A percentile compares a stretch with the other conserved stretches of the same genome.
phyloP scores from a whole-genome alignment of 345 rosid species.

The Cardiospermum halicacabum region DNA sequence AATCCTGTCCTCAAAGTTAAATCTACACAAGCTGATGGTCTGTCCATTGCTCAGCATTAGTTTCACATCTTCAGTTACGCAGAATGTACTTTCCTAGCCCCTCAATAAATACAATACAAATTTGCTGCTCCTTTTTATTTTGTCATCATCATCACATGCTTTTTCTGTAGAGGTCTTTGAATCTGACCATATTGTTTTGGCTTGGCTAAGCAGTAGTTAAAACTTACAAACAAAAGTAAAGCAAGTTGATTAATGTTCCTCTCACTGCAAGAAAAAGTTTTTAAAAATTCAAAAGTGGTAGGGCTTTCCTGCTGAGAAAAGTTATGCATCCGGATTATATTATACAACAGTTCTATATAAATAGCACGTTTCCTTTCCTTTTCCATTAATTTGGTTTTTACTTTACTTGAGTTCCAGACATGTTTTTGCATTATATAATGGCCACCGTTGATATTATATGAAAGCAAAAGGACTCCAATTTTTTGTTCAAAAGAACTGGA shows the following conservation, averaged over 20 bases:
- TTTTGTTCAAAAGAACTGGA: background rate
- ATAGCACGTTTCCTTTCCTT: too few species aligned
- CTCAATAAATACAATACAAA: too few species aligned
- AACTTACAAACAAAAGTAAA: slow-evolving; percentile 14
- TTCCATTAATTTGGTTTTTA: too few species aligned
- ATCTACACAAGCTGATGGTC: background rate
- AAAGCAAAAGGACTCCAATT: slow-evolving; percentile 14
- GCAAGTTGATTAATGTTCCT: slow-evolving; percentile 23
- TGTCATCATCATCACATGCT: background rate
- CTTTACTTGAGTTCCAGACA: background rate
- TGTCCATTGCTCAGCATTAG: background rate
- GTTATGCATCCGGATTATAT: slow-evolving; percentile 12
- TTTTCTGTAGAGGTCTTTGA: background rate
- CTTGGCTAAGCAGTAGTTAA: background rate
- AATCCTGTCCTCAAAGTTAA: slow-evolving; percentile 25
- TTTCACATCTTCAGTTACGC: background rate
- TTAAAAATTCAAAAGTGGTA: background rate
- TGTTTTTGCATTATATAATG: background rate
- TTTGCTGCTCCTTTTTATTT: too few species aligned
- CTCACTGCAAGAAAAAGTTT: slow-evolving; percentile 21
- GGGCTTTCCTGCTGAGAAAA: slow-evolving; percentile 5
- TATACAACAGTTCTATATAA: background rate
- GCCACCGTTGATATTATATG: slow-evolving; percentile 6
- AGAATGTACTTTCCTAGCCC: too few species aligned
- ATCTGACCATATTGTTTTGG: background rate